A percentile compares a stretch with the other conserved stretches of the same genome.
phyloP scores from a whole-genome alignment of 148 eudicot genomes.

The Salicornia ramosissima region DNA sequence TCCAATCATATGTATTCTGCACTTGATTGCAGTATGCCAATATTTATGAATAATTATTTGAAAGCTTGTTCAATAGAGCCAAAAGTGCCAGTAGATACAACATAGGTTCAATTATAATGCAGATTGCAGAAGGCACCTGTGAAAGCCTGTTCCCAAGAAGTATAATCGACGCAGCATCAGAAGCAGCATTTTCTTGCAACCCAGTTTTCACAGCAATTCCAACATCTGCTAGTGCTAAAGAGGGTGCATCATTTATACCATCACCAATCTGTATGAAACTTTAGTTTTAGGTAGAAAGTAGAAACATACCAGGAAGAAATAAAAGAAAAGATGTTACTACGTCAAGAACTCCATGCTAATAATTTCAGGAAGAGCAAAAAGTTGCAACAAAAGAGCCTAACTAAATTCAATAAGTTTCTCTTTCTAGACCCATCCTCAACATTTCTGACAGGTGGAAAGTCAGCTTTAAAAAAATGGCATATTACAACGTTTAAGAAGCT shows the following conservation, averaged over 20 bases:
- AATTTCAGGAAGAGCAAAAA: no score
- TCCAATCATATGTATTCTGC: background rate
- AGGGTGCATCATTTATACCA: slow-evolving; percentile 95
- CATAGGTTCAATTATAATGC: background rate
- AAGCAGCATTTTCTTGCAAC: slow-evolving; percentile 89
- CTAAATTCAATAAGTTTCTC: background rate
- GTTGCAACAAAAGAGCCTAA: background rate
- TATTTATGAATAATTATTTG: background rate
- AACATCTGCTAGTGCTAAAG: slow-evolving; percentile 92
- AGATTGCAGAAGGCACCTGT: slow-evolving; percentile 44
- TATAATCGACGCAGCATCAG: slow-evolving; percentile 89
- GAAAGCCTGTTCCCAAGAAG: slow-evolving; percentile 90
- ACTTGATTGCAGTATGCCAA: background rate
- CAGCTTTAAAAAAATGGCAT: background rate
- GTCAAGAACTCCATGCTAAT: background rate
- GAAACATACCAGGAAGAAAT: slow-evolving; percentile 6
- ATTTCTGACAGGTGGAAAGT: background rate
- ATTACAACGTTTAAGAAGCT: background rate
- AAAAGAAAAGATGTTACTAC: background rate
- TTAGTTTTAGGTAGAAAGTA: slow-evolving; percentile 6
- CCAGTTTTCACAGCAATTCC: slow-evolving; percentile 87
- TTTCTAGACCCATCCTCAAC: background rate
- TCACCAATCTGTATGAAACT: slow-evolving; percentile 73
- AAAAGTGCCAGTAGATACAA: background rate
- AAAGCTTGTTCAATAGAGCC: background rate